Evolutionary conservation across 495 filamentous ascomycete species (phyloP), one percentile per base, ranked within the genome.

Genomic region (Poronia punctata): DNA sequence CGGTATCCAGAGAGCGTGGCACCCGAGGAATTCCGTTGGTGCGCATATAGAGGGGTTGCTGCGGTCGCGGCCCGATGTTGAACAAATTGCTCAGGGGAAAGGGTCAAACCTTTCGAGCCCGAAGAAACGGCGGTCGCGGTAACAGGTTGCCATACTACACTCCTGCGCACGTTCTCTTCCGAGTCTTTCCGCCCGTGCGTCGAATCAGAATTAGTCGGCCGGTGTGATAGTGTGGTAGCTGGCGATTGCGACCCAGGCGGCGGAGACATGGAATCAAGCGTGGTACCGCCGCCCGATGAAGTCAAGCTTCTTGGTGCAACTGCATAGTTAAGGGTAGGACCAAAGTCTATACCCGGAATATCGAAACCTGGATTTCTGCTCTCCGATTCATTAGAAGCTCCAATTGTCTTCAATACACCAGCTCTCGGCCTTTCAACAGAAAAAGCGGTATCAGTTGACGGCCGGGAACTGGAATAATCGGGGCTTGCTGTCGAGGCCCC

Each of bases 301-400:
- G 49, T 46, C 32, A 57, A 55, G 6, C 41, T 32, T 4, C 52
- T 45, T 9, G 56, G 43, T 6, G 52, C 50, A 4, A 61, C 49
- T 8, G 66, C 72, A 33, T 83, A 83, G 52, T 84, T 81, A 40
- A 81, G 67, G 1, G 90, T 96, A 12, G 79, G 86, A 0, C 90
- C 90, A 58, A 97, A 97, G 54, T 97, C 84, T 43, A 97, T 74
- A 7, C 66, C 62, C 2, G 88, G 86, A 40, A 93, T 83, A 32
- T 79, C 73, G 15, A 64, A 63, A 14, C 53, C 36, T 8, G 45
- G 28, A 3, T 52, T 12, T 35, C 12, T 10, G 18, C 21, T 17
- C 35, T 30, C 7, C 21, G 20, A 8, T 23, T 50, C 14, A 60
- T 75, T 65, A n/a, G 59, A 56, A 35, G 72, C 72, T 7, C 90